Evolutionary conservation across 1,284 basidiomycete species (phyloP), one percentile per base, ranked within the genome.

Genomic region (Rhodotorula glutinis): DNA sequence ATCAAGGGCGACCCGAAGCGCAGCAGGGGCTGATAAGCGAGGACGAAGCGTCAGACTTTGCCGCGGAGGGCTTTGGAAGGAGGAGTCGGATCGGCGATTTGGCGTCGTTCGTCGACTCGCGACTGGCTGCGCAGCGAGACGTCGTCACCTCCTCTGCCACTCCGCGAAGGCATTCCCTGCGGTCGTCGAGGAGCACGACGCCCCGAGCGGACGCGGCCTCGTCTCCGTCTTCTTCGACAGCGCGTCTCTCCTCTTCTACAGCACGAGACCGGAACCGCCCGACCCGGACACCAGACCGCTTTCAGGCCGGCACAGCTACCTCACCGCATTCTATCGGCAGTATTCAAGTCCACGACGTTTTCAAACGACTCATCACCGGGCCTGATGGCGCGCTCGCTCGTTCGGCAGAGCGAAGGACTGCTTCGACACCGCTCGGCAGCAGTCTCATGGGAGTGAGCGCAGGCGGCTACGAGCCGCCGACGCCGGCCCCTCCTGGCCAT

Each of bases 301-400:
- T 38, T 38, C 7, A 21, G 14, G 17, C 43, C 43, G 7, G 4
- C 5, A 44, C 14, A 16, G 17, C 43, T 16, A 16, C 43, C 14
- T 4, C 43, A 5, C 43, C 9, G 17, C 21, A 47, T 17, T 51
- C 49, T 25, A 16, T 4, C 25, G 49, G 62, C 38, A 41, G 55
- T 7, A 43, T 43, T 7, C 67, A 66, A 46, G 63, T 72, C 11
- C 70, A 62, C 54, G 67, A 69, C 62, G 65, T 65, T n/a, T 72
- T 72, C 53, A 29, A 54, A 8, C 64, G 70, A 40, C 63, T 62
- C 53, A 72, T 72, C 55, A 65, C 67, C 7, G 70, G 70, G 2
- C 70, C 70, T 0, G 57, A 66, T 40, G 70, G 70, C 11, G 70
- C 67, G 1, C 60, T 72, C 38, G 54, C 65, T 2, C 67, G 62